Conservation (phyloP, 139 green algal genomes). For the Micractinium sp. region DNA sequence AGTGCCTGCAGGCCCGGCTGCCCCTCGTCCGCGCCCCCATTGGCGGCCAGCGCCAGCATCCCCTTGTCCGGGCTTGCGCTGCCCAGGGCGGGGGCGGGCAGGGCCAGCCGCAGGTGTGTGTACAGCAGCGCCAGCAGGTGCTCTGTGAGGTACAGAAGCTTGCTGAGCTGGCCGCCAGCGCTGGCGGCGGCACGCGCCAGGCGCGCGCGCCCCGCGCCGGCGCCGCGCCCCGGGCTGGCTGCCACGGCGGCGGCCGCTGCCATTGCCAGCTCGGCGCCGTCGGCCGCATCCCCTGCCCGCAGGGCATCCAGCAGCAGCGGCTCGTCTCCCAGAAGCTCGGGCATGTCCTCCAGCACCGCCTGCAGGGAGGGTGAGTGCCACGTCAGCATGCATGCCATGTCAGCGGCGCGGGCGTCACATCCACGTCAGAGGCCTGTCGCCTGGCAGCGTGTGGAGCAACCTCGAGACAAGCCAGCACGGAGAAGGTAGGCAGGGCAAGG, state of each 20-base stretch:
- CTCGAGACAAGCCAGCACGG: not conserved
- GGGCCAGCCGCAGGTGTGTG: slow-evolving; percentile 31
- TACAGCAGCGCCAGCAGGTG: slow-evolving; percentile 40
- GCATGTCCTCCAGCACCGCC: slow-evolving; percentile 30
- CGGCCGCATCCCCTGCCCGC: not conserved
- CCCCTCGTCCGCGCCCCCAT: not conserved
- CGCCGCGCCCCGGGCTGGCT: not conserved
- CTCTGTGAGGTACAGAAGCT: slow-evolving; percentile 32
- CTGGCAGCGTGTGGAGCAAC: too few relatives aligned
- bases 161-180: not conserved
- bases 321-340: slow-evolving; percentile 13
- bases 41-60: not conserved
- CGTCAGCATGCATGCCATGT: too few relatives aligned
- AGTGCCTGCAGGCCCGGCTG: not conserved
- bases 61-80: slow-evolving; percentile 12
- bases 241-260: slow-evolving; percentile 1
- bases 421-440: too few relatives aligned
- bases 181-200: not conserved
- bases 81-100: slow-evolving; percentile 15
- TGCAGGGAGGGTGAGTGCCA: not conserved
- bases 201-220: not conserved
- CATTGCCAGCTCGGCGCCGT: not conserved
- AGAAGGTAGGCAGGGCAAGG: not conserved
- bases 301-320: slow-evolving; percentile 13
- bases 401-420: too few relatives aligned